Base-by-base conservation (phyloP, 176 grass and related monocot species). In the Bonia amplexicaulis region DNA sequence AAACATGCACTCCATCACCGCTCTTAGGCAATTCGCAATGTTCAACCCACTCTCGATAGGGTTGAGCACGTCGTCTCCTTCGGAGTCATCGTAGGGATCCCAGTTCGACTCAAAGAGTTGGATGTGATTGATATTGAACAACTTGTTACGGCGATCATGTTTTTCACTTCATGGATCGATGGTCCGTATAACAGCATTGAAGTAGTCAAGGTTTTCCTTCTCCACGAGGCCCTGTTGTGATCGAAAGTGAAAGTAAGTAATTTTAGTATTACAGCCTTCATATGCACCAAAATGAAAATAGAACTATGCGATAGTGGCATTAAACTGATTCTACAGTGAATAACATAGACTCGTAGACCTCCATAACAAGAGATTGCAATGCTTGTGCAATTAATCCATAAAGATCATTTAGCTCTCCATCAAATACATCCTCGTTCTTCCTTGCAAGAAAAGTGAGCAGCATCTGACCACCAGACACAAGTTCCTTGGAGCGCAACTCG, bases 361-460 rank as follows among this genome's bases (percentile, higher is more conserved):
- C 68, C 7, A 4, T 27, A 65, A 74, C 81, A 17, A 84, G 69
- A 23, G 58, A 74, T 65, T 65, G 58, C 1, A 84, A 25, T 16
- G 81, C 60, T 8, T 74, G 81, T 4, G 81, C 70, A 25, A 74
- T 20, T 48, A 84, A 51, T 25, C 29, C 81, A 0, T 26, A 84
- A 52, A 74, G 2, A 52, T 51, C 19, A 11, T 63, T 63, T 22
- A 60, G 45, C 5, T 84, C 71, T 74, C 27, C 82, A 41, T 14
- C 15, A n/a, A 52, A 25, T 9, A 75, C 29, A 15, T 74, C 25
- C 2, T 51, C 33, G 4, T 77, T 26, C 69, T 84, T 87, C 17
- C 83, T 91, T 20, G 75, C 92, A 0, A 80, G 4, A 72, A 89
- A 84, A 19, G 86, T 73, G 25, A 94, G 26, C 16, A 91, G 9